Evolutionary conservation across 495 filamentous ascomycete species (phyloP).

Genomic region (Aspergillus egyptiacus): DNA sequence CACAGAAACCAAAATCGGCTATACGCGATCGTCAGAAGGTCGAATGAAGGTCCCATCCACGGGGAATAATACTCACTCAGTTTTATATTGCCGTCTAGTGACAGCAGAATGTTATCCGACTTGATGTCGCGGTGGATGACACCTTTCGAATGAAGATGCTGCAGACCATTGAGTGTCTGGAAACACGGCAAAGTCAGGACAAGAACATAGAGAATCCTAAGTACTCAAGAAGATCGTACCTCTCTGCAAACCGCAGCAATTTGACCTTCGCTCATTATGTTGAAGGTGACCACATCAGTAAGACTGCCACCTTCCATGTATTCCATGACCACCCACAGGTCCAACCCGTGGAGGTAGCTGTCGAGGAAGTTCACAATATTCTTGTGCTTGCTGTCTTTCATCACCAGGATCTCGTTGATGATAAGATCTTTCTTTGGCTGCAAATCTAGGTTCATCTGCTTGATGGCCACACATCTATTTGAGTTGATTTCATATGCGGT

Average conservation of each 20-base stretch:
- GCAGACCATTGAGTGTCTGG: conserved; percentile 79
- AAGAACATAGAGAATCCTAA: neutral
- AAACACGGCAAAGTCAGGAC: neutral
- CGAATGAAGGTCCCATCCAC: neutral
- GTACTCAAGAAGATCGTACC: conserved; percentile 36
- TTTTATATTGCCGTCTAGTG: conserved; percentile 95
- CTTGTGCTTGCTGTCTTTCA: conserved; percentile 97
- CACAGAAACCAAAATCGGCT: conserved; percentile 99
- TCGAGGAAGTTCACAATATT: conserved; percentile 99
- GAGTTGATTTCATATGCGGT: conserved; percentile 80
- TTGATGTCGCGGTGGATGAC: conserved; percentile 99
- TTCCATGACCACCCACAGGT: conserved; percentile 99
- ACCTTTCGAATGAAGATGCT: conserved; percentile 94
- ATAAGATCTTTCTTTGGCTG: conserved; percentile 99
- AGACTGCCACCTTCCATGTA: conserved; percentile 98
- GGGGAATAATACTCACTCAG: conserved; percentile 69
- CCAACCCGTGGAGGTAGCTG: conserved; percentile 80
- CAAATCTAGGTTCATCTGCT: conserved; percentile 98
- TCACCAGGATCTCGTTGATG: conserved; percentile 97
- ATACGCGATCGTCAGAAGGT: conserved; percentile 21
- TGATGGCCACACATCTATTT: conserved; percentile 91
- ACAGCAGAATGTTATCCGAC: conserved; percentile 93
- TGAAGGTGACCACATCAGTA: conserved; percentile 97
- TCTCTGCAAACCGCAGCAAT: conserved; percentile 94
- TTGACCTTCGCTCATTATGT: conserved; percentile 96